Evolutionary conservation across 2,329 filamentous ascomycete species (phyloP).

Genomic region (Blastomyces silverae): DNA sequence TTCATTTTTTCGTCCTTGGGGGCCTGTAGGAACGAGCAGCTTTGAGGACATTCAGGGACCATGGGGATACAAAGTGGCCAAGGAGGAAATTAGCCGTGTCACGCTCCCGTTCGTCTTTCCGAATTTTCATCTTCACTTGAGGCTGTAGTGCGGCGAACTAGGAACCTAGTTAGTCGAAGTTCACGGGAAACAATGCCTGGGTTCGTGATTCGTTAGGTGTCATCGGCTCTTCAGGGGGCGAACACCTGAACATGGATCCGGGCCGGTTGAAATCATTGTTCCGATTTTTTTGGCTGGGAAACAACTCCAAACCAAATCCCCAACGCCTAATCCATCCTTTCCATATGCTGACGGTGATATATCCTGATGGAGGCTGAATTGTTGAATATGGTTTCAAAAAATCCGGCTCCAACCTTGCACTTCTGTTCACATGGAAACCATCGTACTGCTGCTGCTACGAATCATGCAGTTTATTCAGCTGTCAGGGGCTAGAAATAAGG

Average conservation of each 20-base stretch:
- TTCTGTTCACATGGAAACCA: background rate
- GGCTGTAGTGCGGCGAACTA: background rate
- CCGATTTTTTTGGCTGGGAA: too few species aligned
- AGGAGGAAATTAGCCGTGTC: too few species aligned
- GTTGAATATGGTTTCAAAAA: background rate
- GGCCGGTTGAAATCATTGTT: background rate
- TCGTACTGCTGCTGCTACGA: background rate
- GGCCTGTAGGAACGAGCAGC: too few species aligned
- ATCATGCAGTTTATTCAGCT: background rate
- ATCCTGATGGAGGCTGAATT: background rate
- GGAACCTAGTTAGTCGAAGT: background rate
- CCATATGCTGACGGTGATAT: too few species aligned
- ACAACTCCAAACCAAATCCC: background rate
- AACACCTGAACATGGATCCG: background rate
- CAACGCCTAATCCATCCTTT: background rate
- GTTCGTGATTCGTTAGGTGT: background rate
- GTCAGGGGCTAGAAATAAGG: background rate
- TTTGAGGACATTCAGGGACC: too few species aligned
- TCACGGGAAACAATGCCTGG: too few species aligned
- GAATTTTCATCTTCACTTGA: background rate
- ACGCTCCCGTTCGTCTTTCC: too few species aligned
- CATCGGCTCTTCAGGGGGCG: background rate
- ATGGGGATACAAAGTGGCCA: too few species aligned
- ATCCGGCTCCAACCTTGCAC: too few species aligned
- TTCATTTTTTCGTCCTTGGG: too few species aligned